phyloP scores from a whole-genome alignment of 106 monocot genomes.

The Alisma plantagoaquatica region DNA sequence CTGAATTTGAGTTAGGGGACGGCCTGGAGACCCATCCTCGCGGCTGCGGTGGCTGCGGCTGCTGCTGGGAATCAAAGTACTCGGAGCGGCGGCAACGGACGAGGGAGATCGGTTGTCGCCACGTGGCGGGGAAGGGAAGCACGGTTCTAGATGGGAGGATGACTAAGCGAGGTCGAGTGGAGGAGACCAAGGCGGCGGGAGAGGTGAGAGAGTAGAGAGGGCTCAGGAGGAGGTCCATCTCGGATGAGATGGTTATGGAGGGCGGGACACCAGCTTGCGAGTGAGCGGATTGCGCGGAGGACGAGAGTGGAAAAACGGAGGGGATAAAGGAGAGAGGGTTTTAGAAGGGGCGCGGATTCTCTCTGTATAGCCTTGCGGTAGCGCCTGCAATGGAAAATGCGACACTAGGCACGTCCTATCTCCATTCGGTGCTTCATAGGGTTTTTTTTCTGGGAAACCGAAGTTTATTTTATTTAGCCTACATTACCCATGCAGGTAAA shows the following conservation, averaged over 20 bases:
- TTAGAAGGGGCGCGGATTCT: no score
- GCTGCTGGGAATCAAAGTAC: constrained; percentile 6
- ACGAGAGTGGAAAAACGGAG: background rate
- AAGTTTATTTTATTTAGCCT: no score
- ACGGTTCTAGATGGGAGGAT: background rate
- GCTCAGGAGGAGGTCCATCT: constrained; percentile 1
- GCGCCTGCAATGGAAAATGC: no score
- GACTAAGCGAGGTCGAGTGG: background rate
- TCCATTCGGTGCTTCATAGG: no score
- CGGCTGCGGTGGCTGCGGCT: background rate
- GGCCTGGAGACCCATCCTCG: background rate
- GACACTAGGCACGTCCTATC: no score
- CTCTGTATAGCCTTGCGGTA: no score
- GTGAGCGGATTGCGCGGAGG: no score
- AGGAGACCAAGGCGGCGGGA: background rate
- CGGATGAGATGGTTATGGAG: no score
- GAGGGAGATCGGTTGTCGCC: background rate
- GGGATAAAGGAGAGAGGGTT: background rate
- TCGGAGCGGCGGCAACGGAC: constrained; percentile 11
- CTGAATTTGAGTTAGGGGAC: background rate
- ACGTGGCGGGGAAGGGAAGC: background rate
- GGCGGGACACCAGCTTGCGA: no score
- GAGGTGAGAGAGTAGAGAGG: background rate
- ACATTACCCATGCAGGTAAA: no score
- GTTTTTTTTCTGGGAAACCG: no score